A percentile compares a stretch with the other conserved stretches of the same genome.
These are phyloP conservation scores for Carex arenaria DNA, from an alignment of 202 grass and related monocot genomes.

Conservation along the genomic window DNA sequence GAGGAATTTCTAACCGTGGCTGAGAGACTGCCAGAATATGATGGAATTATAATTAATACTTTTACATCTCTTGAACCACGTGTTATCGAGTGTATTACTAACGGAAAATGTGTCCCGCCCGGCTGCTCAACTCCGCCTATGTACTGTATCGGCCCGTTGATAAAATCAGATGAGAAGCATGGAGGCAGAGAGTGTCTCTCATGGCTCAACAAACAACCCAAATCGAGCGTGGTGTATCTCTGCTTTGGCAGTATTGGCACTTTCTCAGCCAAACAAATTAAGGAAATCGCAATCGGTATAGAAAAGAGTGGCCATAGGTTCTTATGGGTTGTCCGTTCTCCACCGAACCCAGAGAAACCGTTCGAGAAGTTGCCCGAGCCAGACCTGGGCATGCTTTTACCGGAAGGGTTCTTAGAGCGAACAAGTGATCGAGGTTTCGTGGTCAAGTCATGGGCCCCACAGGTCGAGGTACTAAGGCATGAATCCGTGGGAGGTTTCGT, in stretches of 20 bases:
- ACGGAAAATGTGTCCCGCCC: conserved; percentile 16
- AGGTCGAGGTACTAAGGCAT: conserved; percentile 54
- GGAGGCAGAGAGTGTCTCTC: conserved; percentile 38
- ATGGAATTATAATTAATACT: conserved; percentile 62
- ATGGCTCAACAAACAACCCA: conserved; percentile 59
- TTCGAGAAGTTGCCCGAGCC: conserved; percentile 38
- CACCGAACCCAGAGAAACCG: conserved; percentile 42
- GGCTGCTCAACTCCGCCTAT: conserved; percentile 24
- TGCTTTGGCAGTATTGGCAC: conserved; percentile 69
- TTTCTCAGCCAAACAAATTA: conserved; percentile 47
- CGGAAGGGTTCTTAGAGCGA: conserved; percentile 44
- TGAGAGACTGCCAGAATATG: conserved; percentile 1
- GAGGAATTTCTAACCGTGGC: not conserved
- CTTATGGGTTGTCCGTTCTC: conserved; percentile 59
- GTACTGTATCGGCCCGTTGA: conserved; percentile 61
- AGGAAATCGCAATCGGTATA: conserved; percentile 41
- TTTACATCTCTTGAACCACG: conserved; percentile 37
- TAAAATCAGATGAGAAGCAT: conserved; percentile 28
- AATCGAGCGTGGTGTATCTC: conserved; percentile 56
- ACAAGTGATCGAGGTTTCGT: conserved; percentile 40
- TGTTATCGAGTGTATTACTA: conserved; percentile 20
- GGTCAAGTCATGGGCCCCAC: conserved; percentile 62
- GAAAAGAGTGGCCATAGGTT: conserved; percentile 51
- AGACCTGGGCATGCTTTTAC: conserved; percentile 49
- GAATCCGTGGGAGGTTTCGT: conserved; percentile 37